phyloP scores from a whole-genome alignment of 306 rosid species.

The Trichosanthes truncata region DNA sequence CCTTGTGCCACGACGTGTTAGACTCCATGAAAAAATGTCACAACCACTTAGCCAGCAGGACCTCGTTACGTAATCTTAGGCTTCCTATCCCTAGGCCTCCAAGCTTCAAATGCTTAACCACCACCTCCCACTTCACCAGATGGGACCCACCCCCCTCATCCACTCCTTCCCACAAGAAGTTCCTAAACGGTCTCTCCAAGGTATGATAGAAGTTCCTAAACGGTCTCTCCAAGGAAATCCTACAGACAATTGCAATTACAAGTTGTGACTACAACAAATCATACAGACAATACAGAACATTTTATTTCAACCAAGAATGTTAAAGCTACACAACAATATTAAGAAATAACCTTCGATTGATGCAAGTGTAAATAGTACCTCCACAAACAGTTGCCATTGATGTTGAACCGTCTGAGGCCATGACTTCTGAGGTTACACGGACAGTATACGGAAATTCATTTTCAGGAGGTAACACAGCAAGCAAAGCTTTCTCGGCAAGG shows the following conservation, averaged over 20 bases:
- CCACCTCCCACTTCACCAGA: neutral
- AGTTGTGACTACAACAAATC: neutral
- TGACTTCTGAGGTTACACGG: slow-evolving; percentile 87
- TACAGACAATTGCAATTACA: no score
- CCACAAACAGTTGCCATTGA: slow-evolving; percentile 99
- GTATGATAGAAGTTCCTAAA: no score
- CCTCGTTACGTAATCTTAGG: neutral
- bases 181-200: no score
- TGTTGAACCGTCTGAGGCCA: slow-evolving; percentile 98
- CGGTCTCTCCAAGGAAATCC: no score
- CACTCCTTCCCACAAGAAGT: no score
- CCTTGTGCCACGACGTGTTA: no score
- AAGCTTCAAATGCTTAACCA: neutral
- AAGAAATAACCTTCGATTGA: neutral
- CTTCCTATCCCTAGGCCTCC: neutral
- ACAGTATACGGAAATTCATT: slow-evolving; percentile 74
- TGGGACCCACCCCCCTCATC: no score
- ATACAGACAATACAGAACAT: neutral
- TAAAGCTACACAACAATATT: neutral
- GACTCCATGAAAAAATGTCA: no score
- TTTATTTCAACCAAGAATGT: neutral
- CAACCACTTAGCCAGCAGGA: neutral
- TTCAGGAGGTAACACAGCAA: slow-evolving; percentile 91
- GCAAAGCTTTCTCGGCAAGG: slow-evolving; percentile 94
- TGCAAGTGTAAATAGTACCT: slow-evolving; percentile 35